phyloP scores from a whole-genome alignment of 2,329 filamentous ascomycete genomes.

The Ceratocystis variospora region DNA sequence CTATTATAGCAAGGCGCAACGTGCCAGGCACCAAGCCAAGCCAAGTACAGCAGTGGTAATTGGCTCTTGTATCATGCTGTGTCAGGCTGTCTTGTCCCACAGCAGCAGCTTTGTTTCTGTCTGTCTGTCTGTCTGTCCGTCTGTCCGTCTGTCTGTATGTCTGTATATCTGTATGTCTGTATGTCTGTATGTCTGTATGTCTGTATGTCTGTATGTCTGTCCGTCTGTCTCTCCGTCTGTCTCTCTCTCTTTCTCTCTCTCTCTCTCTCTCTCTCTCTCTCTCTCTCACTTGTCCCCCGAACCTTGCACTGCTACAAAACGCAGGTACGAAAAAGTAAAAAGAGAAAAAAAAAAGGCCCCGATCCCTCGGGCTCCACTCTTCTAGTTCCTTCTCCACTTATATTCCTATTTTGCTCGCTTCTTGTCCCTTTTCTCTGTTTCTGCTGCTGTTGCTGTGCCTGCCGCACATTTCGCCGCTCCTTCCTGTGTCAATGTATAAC shows the following conservation, averaged over 20 bases:
- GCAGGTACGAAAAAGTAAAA: neutral
- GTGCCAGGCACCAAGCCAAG: neutral
- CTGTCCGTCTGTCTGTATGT: too few relatives aligned
- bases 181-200: too few relatives aligned
- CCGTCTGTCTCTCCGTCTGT: too few relatives aligned
- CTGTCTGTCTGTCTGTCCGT: too few relatives aligned
- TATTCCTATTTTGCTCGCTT: neutral
- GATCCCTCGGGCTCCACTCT: neutral
- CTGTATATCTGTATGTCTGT: too few relatives aligned
- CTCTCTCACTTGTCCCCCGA: neutral
- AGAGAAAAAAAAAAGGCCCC: neutral
- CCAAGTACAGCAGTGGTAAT: neutral
- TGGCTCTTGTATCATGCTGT: neutral
- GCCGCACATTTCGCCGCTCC: neutral
- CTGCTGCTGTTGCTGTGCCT: neutral
- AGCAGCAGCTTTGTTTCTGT: neutral
- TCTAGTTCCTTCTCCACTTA: neutral
- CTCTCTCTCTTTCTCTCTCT: neutral
- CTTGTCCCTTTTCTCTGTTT: conserved; percentile 2
- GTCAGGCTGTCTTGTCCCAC: neutral
- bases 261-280: too few relatives aligned
- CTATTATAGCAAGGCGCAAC: neutral
- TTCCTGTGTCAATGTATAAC: neutral
- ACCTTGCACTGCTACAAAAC: neutral
- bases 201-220: too few relatives aligned